Conservation (phyloP, 2,329 filamentous ascomycete genomes). For the Remersonia thermophila region DNA sequence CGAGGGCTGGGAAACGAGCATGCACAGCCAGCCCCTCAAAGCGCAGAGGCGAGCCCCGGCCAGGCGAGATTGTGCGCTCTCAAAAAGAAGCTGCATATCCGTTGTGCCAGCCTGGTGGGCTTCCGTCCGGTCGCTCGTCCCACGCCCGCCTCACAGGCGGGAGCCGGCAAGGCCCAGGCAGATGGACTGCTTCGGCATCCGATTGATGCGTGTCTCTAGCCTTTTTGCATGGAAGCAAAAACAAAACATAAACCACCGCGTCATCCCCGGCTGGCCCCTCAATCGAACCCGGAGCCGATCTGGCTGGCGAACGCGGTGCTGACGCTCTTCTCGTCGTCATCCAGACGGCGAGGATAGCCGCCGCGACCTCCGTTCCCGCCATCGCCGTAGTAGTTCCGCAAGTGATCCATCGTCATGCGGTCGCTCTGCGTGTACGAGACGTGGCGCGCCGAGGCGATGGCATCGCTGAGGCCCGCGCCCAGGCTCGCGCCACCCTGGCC, state of each 20-base stretch:
- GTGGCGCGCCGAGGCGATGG: constrained; percentile 51
- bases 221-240: constrained; percentile 7
- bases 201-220: constrained; percentile 5
- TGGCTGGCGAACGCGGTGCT: constrained; percentile 96
- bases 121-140: too few relatives aligned
- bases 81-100: too few relatives aligned
- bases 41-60: too few relatives aligned
- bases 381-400: constrained; percentile 89
- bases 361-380: constrained; percentile 55
- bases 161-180: too few relatives aligned
- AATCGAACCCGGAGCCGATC: constrained; percentile 50
- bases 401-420: constrained; percentile 31
- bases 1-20: too few relatives aligned
- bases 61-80: too few relatives aligned
- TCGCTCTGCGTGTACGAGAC: constrained; percentile 67
- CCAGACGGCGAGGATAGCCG: constrained; percentile 58
- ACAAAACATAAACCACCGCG: constrained; percentile 5
- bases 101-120: too few relatives aligned
- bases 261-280: constrained; percentile 20
- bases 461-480: constrained; percentile 63
- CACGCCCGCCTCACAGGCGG: too few relatives aligned
- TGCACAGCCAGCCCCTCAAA: too few relatives aligned
- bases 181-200: background rate
- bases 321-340: constrained; percentile 92
- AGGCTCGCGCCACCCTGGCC: constrained; percentile 83